These are phyloP conservation scores for Bonia amplexicaulis DNA, from an alignment of 176 grass and related monocot species.

Conservation along the genomic window DNA sequence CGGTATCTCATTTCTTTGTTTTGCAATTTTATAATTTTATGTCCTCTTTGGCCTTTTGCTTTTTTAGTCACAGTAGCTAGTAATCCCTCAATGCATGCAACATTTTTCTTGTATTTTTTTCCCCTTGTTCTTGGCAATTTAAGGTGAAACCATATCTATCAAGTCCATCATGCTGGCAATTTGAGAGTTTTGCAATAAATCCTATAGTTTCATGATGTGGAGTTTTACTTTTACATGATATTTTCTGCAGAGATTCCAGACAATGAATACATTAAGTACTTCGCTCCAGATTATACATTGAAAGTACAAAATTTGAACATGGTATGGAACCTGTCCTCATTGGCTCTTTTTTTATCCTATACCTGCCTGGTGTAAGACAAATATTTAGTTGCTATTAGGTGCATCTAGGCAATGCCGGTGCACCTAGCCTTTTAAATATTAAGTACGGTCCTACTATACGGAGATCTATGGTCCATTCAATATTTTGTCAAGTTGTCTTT, in stretches of 20 bases:
- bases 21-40: neutral
- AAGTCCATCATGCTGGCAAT: neutral
- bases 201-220: neutral
- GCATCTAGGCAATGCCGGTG: neutral
- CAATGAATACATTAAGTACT: conserved; percentile 92
- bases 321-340: conserved; percentile 41
- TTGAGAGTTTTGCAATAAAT: neutral
- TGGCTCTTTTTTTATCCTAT: neutral
- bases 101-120: neutral
- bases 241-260: conserved; percentile 86
- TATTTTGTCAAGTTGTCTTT: neutral
- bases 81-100: neutral
- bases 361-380: neutral
- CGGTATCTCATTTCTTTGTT: conserved; percentile 45
- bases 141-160: neutral
- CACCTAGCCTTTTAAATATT: neutral
- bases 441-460: neutral
- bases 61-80: conserved; percentile 8
- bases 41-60: neutral
- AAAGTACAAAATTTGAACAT: conserved; percentile 77
- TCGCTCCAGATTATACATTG: conserved; percentile 84
- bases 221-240: conserved; percentile 22
- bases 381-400: neutral
- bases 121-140: neutral
- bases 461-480: neutral